Evolutionary conservation across 1,284 basidiomycete species (phyloP), one percentile per base, ranked within the genome.

Genomic region (Vanrija sp.): DNA sequence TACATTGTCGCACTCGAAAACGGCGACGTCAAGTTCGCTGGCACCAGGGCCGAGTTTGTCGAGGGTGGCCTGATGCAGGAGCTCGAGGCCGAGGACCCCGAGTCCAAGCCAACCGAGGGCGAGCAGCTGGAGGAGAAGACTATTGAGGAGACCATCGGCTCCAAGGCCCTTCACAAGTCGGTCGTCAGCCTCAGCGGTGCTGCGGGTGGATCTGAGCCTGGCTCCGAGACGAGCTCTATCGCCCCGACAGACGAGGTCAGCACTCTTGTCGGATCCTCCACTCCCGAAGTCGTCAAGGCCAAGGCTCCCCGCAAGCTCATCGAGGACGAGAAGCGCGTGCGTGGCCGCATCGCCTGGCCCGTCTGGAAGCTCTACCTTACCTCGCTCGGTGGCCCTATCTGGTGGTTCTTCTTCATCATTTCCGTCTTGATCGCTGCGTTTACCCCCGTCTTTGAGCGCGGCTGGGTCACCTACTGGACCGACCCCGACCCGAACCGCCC

Each of bases 291-390:
- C 4, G 78, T 67, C 19, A 63, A 67, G 48, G 37, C 49, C 41
- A 89, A 88, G 70, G 71, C 82, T 1, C 86, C 88, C 0, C 79
- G 89, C 46, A 95, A 93, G 74, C 80, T 96, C 19, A 80, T 96
- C 31, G 91, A 95, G 69, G 93, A 96, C 65, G 93, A 96, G 74
- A 85, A 85, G 59, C 82, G 90, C 7, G 92, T 89, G 0, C 85
- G 60, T n/a, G 93, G 93, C 1, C 82, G 85, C 38, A 90, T 96
- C 51, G 77, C 83, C 45, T 79, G 79, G 57, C 82, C 85, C 41
- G 86, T 96, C 18, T 97, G 93, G 93, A 72, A 78, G 58, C 82
- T 84, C 0, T 96, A 95, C 69, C 77, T 95, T 66, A 75, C 57
- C 59, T 58, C 72, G 3, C 57, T 74, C 4, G 72, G 72, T 12